Evolutionary conservation across 2,329 filamentous ascomycete species (phyloP).

Genomic region (Penicillium sp.): DNA sequence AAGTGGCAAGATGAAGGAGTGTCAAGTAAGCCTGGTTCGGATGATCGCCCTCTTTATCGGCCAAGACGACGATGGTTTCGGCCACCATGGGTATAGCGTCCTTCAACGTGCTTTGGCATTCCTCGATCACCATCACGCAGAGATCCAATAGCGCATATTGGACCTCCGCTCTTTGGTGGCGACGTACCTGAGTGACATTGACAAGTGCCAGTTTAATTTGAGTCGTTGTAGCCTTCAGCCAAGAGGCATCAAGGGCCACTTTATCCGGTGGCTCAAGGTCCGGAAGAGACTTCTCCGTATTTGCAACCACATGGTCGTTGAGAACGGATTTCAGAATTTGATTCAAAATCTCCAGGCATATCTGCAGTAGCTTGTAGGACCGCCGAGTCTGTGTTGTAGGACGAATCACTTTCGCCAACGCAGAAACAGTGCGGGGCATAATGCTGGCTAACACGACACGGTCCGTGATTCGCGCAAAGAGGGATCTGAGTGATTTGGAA

Average conservation of each 20-base stretch:
- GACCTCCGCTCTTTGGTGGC: constrained; percentile 70
- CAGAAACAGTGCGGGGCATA: constrained; percentile 83
- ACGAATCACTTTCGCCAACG: constrained; percentile 73
- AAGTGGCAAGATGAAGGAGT: constrained; percentile 63
- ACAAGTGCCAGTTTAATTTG: constrained; percentile 84
- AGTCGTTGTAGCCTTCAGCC: constrained; percentile 76
- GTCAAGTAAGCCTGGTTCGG: constrained; percentile 38
- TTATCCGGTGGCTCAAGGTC: constrained; percentile 39
- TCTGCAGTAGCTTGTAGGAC: constrained; percentile 65
- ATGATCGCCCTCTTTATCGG: constrained; percentile 51
- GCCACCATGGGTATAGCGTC: constrained; percentile 72
- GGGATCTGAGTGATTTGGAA: constrained; percentile 62
- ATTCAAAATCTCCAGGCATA: constrained; percentile 61
- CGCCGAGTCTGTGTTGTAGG: constrained; percentile 64
- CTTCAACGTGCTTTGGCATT: constrained; percentile 72
- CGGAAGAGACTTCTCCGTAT: constrained; percentile 21
- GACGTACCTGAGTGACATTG: constrained; percentile 73
- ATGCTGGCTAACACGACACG: constrained; percentile 79
- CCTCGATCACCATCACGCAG: constrained; percentile 74
- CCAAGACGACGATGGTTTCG: constrained; percentile 76
- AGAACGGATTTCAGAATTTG: constrained; percentile 49
- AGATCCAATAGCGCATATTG: constrained; percentile 67
- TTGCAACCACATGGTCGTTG: constrained; percentile 43
- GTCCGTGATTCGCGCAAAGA: constrained; percentile 68
- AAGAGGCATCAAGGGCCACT: constrained; percentile 54